Evolutionary conservation across 2,329 filamentous ascomycete species (phyloP).

Genomic region (Talaromyces sp.): DNA sequence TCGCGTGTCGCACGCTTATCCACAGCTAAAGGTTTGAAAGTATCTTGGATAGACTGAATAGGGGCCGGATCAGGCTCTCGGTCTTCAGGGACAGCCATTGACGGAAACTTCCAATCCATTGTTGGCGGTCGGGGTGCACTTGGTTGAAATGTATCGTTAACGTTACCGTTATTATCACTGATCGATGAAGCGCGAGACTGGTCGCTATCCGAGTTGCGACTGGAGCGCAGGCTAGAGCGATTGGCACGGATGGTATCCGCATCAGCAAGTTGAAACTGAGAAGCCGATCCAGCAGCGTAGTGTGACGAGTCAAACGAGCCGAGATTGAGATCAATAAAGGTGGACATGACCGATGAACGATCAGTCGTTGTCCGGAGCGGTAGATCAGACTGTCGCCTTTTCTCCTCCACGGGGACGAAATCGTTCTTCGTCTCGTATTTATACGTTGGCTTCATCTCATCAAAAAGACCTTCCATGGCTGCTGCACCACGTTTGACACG

Average conservation of each 20-base stretch:
- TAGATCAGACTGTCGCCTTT: conserved; percentile 49
- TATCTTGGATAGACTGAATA: neutral
- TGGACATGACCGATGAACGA: conserved; percentile 44
- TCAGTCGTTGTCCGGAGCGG: conserved; percentile 45
- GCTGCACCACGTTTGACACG: conserved; percentile 53
- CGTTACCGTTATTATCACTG: conserved; percentile 19
- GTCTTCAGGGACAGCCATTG: conserved; percentile 24
- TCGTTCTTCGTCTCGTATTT: conserved; percentile 51
- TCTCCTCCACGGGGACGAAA: conserved; percentile 40
- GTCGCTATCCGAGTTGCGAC: conserved; percentile 32
- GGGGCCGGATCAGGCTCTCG: conserved; percentile 14
- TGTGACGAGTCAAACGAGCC: conserved; percentile 46
- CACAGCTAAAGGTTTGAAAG: conserved; percentile 1
- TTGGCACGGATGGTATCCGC: conserved; percentile 54
- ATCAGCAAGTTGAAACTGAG: conserved; percentile 48
- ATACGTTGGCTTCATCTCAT: conserved; percentile 53
- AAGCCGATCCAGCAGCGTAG: conserved; percentile 49
- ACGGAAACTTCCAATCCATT: conserved; percentile 44
- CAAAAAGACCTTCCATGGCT: conserved; percentile 54
- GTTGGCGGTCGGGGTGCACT: conserved; percentile 40
- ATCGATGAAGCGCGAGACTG: conserved; percentile 25
- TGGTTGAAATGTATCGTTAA: conserved; percentile 16
- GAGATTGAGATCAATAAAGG: conserved; percentile 54
- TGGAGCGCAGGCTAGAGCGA: conserved; percentile 44
- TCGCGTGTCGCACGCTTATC: conserved; percentile 43